These are phyloP conservation scores for Salisapilia sapeloensis DNA, from an alignment of 352 stramenopile species.

Conservation along the genomic window DNA sequence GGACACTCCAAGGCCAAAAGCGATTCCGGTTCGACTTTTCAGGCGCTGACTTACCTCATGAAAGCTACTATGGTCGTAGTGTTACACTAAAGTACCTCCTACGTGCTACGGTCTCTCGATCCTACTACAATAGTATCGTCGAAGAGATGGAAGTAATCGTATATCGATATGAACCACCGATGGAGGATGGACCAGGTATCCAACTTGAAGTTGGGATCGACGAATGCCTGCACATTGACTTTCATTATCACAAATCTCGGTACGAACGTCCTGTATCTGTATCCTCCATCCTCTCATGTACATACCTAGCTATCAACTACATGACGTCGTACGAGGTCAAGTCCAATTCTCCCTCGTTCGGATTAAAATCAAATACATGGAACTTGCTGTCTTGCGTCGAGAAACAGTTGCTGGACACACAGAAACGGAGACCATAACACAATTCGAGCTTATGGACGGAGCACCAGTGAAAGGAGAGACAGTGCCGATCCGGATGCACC, in stretches of 20 bases:
- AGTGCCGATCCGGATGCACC: constrained; percentile 93
- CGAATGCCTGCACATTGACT: constrained; percentile 99
- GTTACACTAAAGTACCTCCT: constrained; percentile 94
- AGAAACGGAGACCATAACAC: constrained; percentile 94
- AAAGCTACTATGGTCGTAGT: constrained; percentile 95
- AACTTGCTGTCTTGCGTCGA: constrained; percentile 93
- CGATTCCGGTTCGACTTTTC: constrained; percentile 88
- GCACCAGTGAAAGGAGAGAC: constrained; percentile 92
- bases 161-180: constrained; percentile 40
- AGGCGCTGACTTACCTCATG: constrained; percentile 88
- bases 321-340: constrained; percentile 94
- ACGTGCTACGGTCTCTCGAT: constrained; percentile 82
- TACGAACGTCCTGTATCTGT: constrained; percentile 22
- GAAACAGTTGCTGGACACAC: constrained; percentile 87
- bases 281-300: background rate
- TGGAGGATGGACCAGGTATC: constrained; percentile 83
- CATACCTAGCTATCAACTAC: constrained; percentile 71
- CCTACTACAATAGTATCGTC: constrained; percentile 82
- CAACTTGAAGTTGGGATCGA: constrained; percentile 99
- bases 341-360: constrained; percentile 96
- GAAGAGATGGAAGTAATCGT: constrained; percentile 92
- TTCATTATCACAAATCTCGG: constrained; percentile 94
- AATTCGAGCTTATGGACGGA: constrained; percentile 99
- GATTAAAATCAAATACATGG: constrained; percentile 99
- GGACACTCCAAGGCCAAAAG: constrained; percentile 30